A percentile compares a stretch with the other conserved stretches of the same genome.
Conservation (phyloP, 768 basidiomycete genomes). For the Boletus vinaceobasis region DNA sequence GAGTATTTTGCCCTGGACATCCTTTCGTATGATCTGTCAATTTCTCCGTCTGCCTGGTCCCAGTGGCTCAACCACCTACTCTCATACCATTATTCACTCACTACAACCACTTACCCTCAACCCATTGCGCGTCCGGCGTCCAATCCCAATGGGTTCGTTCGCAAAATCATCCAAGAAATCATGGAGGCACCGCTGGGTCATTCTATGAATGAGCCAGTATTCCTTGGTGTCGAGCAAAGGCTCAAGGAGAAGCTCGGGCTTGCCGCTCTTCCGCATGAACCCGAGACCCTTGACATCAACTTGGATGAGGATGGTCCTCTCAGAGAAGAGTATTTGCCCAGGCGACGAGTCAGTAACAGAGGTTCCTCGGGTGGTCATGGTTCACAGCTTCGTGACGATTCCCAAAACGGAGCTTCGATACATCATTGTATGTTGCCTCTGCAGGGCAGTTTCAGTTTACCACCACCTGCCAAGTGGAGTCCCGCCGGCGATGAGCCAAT, state of each 20-base stretch:
- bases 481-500: constrained; percentile 78
- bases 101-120: constrained; percentile 59
- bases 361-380: constrained; percentile 1
- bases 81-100: constrained; percentile 61
- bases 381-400: constrained; percentile 1
- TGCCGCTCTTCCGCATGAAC: constrained; percentile 36
- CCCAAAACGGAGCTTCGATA: background rate
- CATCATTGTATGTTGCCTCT: constrained; percentile 8
- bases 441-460: constrained; percentile 39
- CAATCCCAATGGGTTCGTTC: constrained; percentile 66
- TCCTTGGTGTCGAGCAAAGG: constrained; percentile 68
- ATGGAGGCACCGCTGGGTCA: constrained; percentile 45
- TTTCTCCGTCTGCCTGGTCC: constrained; percentile 62
- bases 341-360: constrained; percentile 44
- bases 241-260: constrained; percentile 50
- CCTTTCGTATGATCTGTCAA: constrained; percentile 66
- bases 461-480: constrained; percentile 80
- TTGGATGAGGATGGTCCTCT: constrained; percentile 82
- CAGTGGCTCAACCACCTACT: constrained; percentile 67
- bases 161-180: constrained; percentile 67
- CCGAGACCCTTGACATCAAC: constrained; percentile 66
- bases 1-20: constrained; percentile 71
- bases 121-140: constrained; percentile 76
- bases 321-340: constrained; percentile 76
- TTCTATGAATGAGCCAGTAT: constrained; percentile 52